Conservation (phyloP, 2,329 filamentous ascomycete species). For the Colletotrichum musicola region DNA sequence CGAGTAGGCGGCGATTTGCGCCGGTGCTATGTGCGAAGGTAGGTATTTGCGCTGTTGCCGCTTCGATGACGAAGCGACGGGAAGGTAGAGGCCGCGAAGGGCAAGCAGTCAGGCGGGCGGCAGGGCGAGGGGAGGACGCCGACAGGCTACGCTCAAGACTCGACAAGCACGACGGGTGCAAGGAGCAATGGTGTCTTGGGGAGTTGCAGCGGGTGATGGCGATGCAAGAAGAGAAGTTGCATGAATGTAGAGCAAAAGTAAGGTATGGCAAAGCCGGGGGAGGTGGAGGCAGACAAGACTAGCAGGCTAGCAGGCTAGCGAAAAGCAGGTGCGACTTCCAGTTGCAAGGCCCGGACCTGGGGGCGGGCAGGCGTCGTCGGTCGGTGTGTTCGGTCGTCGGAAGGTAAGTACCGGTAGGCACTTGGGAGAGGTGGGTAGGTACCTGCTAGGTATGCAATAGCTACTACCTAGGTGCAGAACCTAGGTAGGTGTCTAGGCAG, state of each 20-base stretch:
- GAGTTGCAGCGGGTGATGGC: slow-evolving; percentile 13
- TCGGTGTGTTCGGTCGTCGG: slow-evolving; percentile 23
- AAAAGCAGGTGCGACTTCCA: not conserved
- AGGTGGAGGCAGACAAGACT: slow-evolving; percentile 33
- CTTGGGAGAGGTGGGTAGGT: not conserved
- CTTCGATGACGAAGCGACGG: slow-evolving; percentile 29
- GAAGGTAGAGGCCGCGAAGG: slow-evolving; percentile 23
- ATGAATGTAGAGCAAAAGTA: slow-evolving; percentile 23
- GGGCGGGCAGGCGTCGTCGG: not conserved
- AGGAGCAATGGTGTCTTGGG: slow-evolving; percentile 29
- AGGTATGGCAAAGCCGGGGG: slow-evolving; percentile 34
- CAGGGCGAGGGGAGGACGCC: slow-evolving; percentile 13
- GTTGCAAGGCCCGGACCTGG: slow-evolving; percentile 24
- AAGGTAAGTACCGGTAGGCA: not conserved
- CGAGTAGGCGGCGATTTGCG: slow-evolving; percentile 25
- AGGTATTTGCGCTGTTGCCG: not conserved
- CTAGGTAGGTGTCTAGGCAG: no score
- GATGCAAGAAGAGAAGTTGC: slow-evolving; percentile 36
- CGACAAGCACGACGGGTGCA: slow-evolving; percentile 28
- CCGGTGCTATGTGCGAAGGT: slow-evolving; percentile 19
- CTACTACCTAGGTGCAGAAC: no score
- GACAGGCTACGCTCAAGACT: slow-evolving; percentile 31
- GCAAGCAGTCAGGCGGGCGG: slow-evolving; percentile 19
- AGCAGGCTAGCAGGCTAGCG: no score
- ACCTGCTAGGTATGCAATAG: not conserved